A percentile compares a stretch with the other conserved stretches of the same genome.
Evolutionary conservation across 306 rosid genomes (phyloP).

Genomic region (Citrullus colocynthis): DNA sequence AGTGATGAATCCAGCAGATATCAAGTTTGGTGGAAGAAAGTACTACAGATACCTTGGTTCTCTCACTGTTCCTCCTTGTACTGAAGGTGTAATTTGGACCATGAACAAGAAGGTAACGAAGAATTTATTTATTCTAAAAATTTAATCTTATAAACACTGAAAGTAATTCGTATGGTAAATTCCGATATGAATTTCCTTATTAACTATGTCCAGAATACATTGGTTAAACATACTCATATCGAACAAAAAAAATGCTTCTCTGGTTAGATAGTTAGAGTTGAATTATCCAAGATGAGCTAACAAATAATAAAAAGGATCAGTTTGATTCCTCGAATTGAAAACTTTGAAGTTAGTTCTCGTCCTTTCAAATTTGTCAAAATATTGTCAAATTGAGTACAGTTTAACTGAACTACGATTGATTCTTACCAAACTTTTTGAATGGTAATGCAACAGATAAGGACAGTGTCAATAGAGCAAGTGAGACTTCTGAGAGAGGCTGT

Average conservation of each 20-base stretch:
- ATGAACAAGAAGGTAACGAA: constrained; percentile 35
- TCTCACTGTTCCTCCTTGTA: constrained; percentile 2
- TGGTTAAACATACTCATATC: neutral
- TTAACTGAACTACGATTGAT: neutral
- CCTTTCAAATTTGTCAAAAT: neutral
- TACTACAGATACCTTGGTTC: constrained; percentile 50
- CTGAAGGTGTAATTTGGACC: constrained; percentile 39
- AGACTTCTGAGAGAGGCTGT: constrained; percentile 34
- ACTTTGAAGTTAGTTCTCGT: neutral
- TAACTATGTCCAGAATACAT: neutral
- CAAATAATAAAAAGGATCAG: neutral
- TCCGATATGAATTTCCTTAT: neutral
- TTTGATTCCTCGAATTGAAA: neutral
- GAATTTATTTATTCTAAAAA: neutral
- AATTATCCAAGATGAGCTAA: neutral
- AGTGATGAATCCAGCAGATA: constrained; percentile 31
- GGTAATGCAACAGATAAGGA: constrained; percentile 21
- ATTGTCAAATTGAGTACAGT: neutral
- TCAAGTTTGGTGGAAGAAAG: constrained; percentile 27
- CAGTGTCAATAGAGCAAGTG: constrained; percentile 31
- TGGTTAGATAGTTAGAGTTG: neutral
- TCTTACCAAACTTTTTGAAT: neutral
- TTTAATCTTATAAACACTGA: neutral
- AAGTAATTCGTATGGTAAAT: neutral
- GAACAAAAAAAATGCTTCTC: neutral